These are phyloP conservation scores for Lasiosphaeria miniovina DNA, from an alignment of 495 filamentous ascomycete species.

Conservation along the genomic window DNA sequence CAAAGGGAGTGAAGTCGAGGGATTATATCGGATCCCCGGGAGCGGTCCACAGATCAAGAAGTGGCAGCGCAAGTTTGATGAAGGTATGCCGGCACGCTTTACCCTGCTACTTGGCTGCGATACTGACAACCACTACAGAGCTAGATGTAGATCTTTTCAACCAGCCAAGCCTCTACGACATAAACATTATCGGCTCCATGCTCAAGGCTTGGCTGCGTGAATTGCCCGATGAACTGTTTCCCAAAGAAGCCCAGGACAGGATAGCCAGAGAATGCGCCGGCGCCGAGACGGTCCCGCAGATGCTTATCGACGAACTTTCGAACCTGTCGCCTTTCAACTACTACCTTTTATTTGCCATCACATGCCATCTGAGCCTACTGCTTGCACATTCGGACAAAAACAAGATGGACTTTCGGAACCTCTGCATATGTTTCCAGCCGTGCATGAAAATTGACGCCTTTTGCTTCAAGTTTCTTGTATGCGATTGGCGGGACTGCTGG, in stretches of 20 bases:
- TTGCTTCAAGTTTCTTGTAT: conserved; percentile 87
- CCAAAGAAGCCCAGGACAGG: conserved; percentile 70
- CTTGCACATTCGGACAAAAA: conserved; percentile 83
- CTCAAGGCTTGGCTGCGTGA: conserved; percentile 93
- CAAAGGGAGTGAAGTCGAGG: conserved; percentile 85
- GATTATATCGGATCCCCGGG: conserved; percentile 83
- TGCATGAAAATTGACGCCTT: conserved; percentile 88
- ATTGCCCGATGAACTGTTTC: conserved; percentile 86
- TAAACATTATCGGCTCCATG: conserved; percentile 89
- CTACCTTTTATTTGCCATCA: conserved; percentile 93
- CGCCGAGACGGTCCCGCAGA: conserved; percentile 71
- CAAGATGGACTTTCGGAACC: conserved; percentile 90
- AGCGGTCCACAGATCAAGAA: conserved; percentile 79
- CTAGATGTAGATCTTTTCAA: conserved; percentile 82
- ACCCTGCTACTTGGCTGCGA: background rate
- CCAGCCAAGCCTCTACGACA: conserved; percentile 80
- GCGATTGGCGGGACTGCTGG: conserved; percentile 92
- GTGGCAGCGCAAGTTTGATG: conserved; percentile 84
- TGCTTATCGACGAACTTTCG: conserved; percentile 85
- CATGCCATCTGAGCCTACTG: conserved; percentile 84
- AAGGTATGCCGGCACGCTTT: conserved; percentile 47
- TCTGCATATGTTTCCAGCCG: conserved; percentile 92
- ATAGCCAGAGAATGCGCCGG: conserved; percentile 71
- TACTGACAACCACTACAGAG: conserved; percentile 50
- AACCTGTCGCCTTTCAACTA: conserved; percentile 90